Evolutionary conservation across 305 asterid species (phyloP).

Genomic region (Fraxinus paxiana): DNA sequence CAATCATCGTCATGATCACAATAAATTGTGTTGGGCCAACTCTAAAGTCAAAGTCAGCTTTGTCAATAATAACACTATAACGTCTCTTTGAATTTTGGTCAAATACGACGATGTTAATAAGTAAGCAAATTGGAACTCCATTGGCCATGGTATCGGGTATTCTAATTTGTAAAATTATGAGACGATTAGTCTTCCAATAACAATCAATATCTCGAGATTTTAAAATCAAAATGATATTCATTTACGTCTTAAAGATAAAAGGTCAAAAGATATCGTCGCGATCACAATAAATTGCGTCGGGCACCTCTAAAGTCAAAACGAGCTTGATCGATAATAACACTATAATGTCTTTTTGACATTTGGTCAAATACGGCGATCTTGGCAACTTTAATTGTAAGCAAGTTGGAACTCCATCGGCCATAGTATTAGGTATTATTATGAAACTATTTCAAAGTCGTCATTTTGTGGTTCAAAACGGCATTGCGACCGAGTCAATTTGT

Average conservation of each 20-base stretch:
- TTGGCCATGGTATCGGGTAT: no score
- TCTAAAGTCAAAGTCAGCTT: background rate
- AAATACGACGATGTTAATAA: background rate
- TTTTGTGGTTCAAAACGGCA: background rate
- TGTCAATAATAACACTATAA: background rate
- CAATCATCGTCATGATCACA: background rate
- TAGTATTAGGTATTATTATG: background rate
- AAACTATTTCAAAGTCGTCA: background rate
- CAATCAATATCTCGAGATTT: background rate
- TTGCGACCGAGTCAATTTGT: conserved; percentile 23
- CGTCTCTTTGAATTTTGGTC: background rate
- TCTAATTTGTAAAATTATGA: no score
- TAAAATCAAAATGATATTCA: no score
- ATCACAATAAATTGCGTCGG: background rate
- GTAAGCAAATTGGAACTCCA: background rate
- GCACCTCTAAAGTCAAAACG: background rate
- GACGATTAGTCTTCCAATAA: background rate
- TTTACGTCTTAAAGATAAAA: background rate
- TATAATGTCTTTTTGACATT: background rate
- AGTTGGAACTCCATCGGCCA: background rate
- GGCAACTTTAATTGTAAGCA: background rate
- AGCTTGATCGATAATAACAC: background rate
- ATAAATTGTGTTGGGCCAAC: background rate
- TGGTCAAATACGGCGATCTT: background rate
- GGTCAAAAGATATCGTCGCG: background rate